Conservation (phyloP, 495 filamentous ascomycete genomes). For the Tirmania nivea region DNA sequence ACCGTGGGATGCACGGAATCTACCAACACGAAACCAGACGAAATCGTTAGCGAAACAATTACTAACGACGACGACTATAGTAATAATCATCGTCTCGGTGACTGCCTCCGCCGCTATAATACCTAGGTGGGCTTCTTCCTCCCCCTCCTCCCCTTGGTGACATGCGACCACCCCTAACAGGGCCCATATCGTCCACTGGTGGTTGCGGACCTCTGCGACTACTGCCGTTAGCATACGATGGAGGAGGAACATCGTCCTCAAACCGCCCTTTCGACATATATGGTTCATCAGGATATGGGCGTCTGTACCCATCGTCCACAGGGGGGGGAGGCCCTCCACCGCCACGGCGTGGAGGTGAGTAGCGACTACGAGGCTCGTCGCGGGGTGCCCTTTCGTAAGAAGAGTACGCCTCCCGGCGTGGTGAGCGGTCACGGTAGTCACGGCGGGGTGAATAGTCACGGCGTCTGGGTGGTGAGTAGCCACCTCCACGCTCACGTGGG, state of each 20-base stretch:
- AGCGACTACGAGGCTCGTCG: constrained; percentile 16
- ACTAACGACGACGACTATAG: constrained; percentile 19
- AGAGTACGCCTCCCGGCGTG: constrained; percentile 15
- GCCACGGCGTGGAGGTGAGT: constrained; percentile 14
- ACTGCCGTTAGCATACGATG: not conserved
- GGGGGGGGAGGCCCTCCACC: constrained; percentile 10
- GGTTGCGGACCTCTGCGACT: not conserved
- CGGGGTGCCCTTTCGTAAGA: constrained; percentile 10
- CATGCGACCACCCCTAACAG: constrained; percentile 17
- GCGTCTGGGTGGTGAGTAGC: constrained; percentile 1
- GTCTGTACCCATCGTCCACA: constrained; percentile 12
- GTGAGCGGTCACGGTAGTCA: constrained; percentile 20
- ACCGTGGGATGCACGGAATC: not conserved
- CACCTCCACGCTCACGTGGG: constrained; percentile 4
- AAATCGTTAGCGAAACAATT: not conserved
- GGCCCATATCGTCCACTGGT: constrained; percentile 2
- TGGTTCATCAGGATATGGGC: constrained; percentile 2
- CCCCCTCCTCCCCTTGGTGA: constrained; percentile 13
- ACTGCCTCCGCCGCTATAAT: constrained; percentile 4
- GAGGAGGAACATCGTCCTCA: not conserved
- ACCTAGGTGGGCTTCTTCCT: constrained; percentile 18
- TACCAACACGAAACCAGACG: not conserved
- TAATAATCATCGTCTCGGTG: constrained; percentile 16
- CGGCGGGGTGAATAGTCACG: constrained; percentile 12
- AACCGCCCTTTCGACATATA: not conserved